Evolutionary conservation across 345 rosid species (phyloP), one percentile per base, ranked within the genome.

Genomic region (Lepidium sativum): DNA sequence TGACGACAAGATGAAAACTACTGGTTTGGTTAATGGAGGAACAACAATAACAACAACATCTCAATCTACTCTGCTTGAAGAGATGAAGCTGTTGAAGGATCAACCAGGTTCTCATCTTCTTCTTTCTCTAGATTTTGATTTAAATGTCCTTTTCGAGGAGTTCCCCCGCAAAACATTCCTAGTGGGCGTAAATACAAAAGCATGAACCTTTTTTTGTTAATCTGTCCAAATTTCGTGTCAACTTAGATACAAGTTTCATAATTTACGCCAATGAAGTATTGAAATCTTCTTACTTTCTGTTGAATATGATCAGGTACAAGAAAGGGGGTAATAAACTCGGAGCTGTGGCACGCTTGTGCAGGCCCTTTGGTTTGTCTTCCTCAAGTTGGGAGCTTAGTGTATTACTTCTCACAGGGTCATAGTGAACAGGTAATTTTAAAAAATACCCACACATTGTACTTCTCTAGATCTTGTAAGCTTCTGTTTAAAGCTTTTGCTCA

Each of bases 321-420:
- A 38, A 91, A 82, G 81, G 38, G 82, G 13, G 78, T 69, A 4
- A 86, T 95, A 34, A 88, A 81, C 77, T 85, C 96, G 14, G 96
- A 91, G 88, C 76, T 95, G 38, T 95, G 99, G 99, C 88, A 95
- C 65, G 97, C 97, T 32, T 95, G 97, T 69, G 99, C 99, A 12
- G 99, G 99, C 33, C 99, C 99, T 21, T 86, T 95, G 54, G 99
- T 88, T 69, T 83, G 77, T 60, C 77, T 95, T 67, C 99, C 99
- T 75, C 99, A 84, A 74, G 84, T 95, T 37, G 99, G 99, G 17
- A 85, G 91, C 72, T 88, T 95, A 32, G 96, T 85, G 63, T 85
- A 86, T 71, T 95, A 91, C 69, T 91, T 95, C 67, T 94, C 99
- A 74, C 99, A 95, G 77, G 99, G 99, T 44, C 99, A 91, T 42